Percentiles rank a stretch among this genome's conserved stretches.
phyloP scores from a whole-genome alignment of 345 rosid genomes.

The Rhodamnia argentea region DNA sequence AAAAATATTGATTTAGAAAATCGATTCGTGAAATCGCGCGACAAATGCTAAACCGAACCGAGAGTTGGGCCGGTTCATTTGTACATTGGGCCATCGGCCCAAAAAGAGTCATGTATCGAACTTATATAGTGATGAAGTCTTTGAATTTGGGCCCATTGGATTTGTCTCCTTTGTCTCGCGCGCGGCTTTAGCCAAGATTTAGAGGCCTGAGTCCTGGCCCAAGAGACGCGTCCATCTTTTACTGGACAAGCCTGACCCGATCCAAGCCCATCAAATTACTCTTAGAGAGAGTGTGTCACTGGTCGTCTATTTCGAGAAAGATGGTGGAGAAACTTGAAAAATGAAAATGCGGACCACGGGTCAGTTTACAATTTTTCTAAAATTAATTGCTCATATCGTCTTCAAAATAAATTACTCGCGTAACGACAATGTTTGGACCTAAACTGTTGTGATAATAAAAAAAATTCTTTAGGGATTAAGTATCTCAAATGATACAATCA shows the following conservation, averaged over 20 bases:
- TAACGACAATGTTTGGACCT: too few relatives aligned
- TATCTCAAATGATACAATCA: too few relatives aligned
- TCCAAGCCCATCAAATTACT: neutral
- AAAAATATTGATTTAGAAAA: neutral
- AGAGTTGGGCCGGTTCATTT: neutral
- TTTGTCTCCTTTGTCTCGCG: neutral
- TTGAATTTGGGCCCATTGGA: neutral
- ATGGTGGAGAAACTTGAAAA: too few relatives aligned
- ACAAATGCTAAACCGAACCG: neutral
- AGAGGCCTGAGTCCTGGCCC: neutral
- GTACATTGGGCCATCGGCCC: neutral
- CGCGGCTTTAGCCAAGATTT: neutral
- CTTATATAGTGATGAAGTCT: neutral
- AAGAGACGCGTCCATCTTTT: neutral
- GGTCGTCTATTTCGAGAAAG: neutral
- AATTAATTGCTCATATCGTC: too few relatives aligned
- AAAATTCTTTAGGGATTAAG: too few relatives aligned
- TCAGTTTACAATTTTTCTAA: too few relatives aligned
- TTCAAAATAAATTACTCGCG: too few relatives aligned
- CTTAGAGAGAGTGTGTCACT: fast-evolving
- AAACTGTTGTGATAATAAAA: too few relatives aligned
- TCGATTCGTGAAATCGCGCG: neutral
- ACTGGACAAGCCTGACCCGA: neutral
- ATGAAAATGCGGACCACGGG: too few relatives aligned
- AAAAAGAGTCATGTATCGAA: neutral